Evolutionary conservation across 1,139 yeast species (phyloP), one percentile per base, ranked within the genome.

Genomic region (Taphrina flavorubra): DNA sequence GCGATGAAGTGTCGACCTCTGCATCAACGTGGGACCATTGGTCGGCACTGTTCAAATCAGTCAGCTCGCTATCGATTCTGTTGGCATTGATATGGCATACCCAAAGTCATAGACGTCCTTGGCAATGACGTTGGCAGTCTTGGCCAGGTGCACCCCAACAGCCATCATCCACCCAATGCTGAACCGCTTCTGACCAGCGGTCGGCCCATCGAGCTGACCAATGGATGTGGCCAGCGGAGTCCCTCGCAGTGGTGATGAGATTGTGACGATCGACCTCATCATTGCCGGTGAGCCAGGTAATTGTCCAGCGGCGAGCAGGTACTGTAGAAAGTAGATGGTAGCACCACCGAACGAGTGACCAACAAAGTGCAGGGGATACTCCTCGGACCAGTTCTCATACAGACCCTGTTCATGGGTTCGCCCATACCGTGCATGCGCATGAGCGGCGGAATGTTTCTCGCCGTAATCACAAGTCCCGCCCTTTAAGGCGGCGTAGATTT

Each of bases 381-480:
- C 67, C 44, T 37, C 61, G 51, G 67, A 63, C 67, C 67, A 63
- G 18, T 63, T 34, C 47, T 56, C 55, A 47, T 63, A 63, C 6
- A 63, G 55, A 13, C 67, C 67, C 2, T 37, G 36, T 34, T 36
- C 37, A 51, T 63, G 67, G 11, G 56, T 55, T 13, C 67, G 42
- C 6, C 67, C 67, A 18, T 42, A 63, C 16, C 61, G 67, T 20
- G 67, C 60, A 44, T 63, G 67, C 44, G 25, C 56, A 36, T 63
- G 61, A 34, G 34, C 42, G 11, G 14, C 36, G 11, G 67, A 46
- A 36, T 63, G 67, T 3, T 39, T 55, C 4, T 55, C 67, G 20
- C 67, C 67, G 20, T 63, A 63, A 20, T 63, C 67, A 49, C 67
- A 63, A n/a, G 55, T 39, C 11, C 67, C 67, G 1, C 67, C 67